Evolutionary conservation across 345 rosid genomes (phyloP).

Genomic region (Salix koriyanagi): DNA sequence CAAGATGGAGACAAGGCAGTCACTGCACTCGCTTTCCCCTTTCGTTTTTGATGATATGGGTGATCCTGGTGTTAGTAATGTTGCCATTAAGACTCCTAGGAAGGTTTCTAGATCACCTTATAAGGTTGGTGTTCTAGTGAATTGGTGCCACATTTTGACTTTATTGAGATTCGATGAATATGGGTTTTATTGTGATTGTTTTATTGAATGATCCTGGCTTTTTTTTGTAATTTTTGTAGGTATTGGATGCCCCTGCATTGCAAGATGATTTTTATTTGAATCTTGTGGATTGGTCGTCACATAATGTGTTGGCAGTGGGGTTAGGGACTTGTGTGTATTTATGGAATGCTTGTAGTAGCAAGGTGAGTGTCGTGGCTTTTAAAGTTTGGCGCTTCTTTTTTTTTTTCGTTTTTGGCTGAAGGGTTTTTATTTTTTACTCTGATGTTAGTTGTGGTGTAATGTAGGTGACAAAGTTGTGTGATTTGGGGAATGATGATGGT

Average conservation of each 20-base stretch:
- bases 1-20: conserved; percentile 72
- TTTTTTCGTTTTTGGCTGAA: neutral
- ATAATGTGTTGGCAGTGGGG: conserved; percentile 91
- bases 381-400: neutral
- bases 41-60: conserved; percentile 51
- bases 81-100: conserved; percentile 75
- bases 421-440: neutral
- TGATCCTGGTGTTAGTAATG: conserved; percentile 51
- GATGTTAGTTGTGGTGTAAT: neutral
- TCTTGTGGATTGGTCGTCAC: conserved; percentile 96
- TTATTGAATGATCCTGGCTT: neutral
- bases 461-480: conserved; percentile 93
- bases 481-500: conserved; percentile 75
- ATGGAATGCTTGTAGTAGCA: conserved; percentile 99
- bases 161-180: neutral
- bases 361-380: conserved; percentile 37
- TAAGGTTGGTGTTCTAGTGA: conserved; percentile 46
- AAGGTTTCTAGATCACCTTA: conserved; percentile 84
- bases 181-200: conserved; percentile 2
- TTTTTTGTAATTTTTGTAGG: conserved; percentile 37
- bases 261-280: conserved; percentile 99
- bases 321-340: conserved; percentile 89
- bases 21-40: conserved; percentile 63
- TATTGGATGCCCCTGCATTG: conserved; percentile 97
- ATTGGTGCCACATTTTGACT: neutral